Evolutionary conservation across 2,329 filamentous ascomycete species (phyloP).

Genomic region (Ophioceras dolichostomum): DNA sequence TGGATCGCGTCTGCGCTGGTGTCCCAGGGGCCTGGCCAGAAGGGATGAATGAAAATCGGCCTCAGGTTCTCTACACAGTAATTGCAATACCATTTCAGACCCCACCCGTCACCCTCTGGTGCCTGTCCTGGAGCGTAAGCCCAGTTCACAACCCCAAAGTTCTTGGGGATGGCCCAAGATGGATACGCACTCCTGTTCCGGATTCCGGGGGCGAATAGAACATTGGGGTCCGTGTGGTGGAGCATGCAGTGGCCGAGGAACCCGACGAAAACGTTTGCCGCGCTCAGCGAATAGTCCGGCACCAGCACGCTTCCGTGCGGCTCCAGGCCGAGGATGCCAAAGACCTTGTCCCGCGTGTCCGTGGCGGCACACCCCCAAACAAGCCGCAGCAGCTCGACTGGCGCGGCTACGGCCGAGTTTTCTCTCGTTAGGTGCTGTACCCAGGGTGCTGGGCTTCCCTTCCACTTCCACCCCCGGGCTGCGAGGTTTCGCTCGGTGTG

Average conservation of each 20-base stretch:
- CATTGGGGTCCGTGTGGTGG: slow-evolving; percentile 3
- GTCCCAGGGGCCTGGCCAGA: too few species aligned
- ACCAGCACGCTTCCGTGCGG: neutral
- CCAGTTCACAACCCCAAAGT: too few species aligned
- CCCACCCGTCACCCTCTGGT: too few species aligned
- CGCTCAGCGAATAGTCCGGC: neutral
- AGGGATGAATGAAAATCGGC: too few species aligned
- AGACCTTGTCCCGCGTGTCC: neutral
- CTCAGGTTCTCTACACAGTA: too few species aligned
- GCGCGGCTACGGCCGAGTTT: too few species aligned
- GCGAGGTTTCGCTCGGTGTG: neutral
- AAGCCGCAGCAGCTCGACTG: neutral
- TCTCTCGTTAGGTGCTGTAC: too few species aligned
- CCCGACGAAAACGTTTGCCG: neutral
- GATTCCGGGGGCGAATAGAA: neutral
- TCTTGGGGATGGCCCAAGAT: neutral
- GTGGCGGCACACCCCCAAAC: neutral
- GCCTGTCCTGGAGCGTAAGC: too few species aligned
- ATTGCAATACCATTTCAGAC: too few species aligned
- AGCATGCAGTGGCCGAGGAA: neutral
- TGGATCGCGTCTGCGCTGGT: too few species aligned
- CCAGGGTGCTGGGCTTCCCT: neutral
- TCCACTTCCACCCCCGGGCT: neutral
- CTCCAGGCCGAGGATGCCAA: neutral
- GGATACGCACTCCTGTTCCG: neutral